Evolutionary conservation across 164 flowering plant genomes (phyloP).

Genomic region (Vitis riparia): DNA sequence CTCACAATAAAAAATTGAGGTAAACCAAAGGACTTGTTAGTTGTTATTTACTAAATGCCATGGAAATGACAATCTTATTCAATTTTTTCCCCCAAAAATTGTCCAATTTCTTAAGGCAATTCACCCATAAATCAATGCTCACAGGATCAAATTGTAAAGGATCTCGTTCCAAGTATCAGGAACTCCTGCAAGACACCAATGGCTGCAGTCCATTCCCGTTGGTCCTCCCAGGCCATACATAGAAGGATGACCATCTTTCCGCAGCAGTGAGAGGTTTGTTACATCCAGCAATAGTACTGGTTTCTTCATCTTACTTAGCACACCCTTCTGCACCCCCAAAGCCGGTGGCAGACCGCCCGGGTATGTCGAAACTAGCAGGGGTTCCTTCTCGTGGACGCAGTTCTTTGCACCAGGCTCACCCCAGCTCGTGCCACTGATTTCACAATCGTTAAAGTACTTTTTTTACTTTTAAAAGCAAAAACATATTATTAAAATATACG

Average conservation of each 20-base stretch:
- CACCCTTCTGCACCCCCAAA: constrained; percentile 26
- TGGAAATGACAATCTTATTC: no score
- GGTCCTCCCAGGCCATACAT: constrained; percentile 31
- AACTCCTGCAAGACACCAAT: constrained; percentile 70
- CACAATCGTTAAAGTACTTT: not conserved
- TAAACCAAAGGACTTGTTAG: no score
- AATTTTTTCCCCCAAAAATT: no score
- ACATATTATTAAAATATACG: no score
- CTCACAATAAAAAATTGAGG: no score
- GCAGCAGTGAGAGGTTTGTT: constrained; percentile 42
- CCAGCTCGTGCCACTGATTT: constrained; percentile 38
- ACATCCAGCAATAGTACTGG: constrained; percentile 48
- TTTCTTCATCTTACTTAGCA: constrained; percentile 24
- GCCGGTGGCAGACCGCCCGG: constrained; percentile 40
- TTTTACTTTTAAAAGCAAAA: no score
- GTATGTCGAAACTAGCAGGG: constrained; percentile 28
- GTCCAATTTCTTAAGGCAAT: no score
- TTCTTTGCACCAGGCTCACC: constrained; percentile 29
- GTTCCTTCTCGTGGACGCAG: constrained; percentile 32
- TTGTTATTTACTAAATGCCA: no score
- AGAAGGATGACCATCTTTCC: constrained; percentile 70
- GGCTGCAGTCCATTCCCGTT: constrained; percentile 59
- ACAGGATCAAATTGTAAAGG: constrained; percentile 37
- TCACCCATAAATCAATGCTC: not conserved
- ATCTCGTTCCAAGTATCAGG: constrained; percentile 68